Evolutionary conservation across 2,329 filamentous ascomycete genomes (phyloP), one percentile per base, ranked within the genome.

Genomic region (Penicillium sp.): DNA sequence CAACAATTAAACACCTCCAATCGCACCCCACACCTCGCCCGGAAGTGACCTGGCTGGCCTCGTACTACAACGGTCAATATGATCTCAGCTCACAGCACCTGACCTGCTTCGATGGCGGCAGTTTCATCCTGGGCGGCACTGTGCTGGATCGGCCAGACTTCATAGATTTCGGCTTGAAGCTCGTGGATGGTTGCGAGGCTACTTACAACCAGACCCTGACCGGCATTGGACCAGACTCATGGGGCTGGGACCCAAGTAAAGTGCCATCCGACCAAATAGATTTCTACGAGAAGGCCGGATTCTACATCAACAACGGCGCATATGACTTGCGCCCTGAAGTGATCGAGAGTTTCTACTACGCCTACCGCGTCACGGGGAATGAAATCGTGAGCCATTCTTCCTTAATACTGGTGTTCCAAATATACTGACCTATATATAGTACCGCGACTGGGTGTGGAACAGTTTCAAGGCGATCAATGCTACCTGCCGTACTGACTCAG

Each of bases 301-400:
- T 90, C 79, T 96, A 86, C 76, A 87, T 91, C 69, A 81, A 75
- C 0, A 77, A 79, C 42, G 68, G 77, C 0, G 68, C 74, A 7
- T 96, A 96, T 72, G 77, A 88, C 9, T 82, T 96, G 31, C 84
- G 91, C 0, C 89, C 91, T 0, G 91, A 96, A 75, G 90, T 92
- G 4, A 82, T 96, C 35, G 91, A 96, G 77, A 89, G 86, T 64
- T 88, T 88, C 73, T 96, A 96, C 81, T 94, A 96, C 73, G 90
- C 91, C 2, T 96, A 90, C 78, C 86, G 91, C 50, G 84, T 88
- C 0, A 96, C 91, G 0, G 87, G 88, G 4, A 83, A 93, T 59
- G 64, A 77, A 33, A 89, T 86, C 48, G 75, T 77, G 60, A 57
- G 66, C 60, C 15, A 33, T 35, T 27, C n/a, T 44, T 13, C 15